Conservation (phyloP, 2,329 filamentous ascomycete genomes). For the Helminthosporium solani region DNA sequence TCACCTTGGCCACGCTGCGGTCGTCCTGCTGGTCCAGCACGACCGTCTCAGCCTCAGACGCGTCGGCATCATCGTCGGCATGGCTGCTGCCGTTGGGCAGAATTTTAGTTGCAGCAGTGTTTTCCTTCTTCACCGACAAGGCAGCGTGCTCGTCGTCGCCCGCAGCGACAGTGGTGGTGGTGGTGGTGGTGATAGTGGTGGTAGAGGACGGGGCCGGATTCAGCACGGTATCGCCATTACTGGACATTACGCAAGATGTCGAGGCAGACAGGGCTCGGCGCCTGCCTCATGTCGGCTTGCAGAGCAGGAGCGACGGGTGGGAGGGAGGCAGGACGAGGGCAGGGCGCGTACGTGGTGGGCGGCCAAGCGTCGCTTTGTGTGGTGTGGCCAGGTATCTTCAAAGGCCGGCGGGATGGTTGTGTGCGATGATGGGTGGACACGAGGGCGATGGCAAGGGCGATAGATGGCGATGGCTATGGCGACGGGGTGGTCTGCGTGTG, state of each 20-base stretch:
- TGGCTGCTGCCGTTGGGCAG: slow-evolving; percentile 29
- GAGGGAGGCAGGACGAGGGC: slow-evolving; percentile 19
- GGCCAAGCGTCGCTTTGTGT: too few species aligned
- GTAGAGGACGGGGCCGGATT: slow-evolving; percentile 25
- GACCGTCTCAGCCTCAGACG: slow-evolving; percentile 54
- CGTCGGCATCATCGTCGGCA: slow-evolving; percentile 41
- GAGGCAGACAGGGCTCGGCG: slow-evolving; percentile 38
- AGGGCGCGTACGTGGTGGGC: not conserved
- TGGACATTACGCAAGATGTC: slow-evolving; percentile 41
- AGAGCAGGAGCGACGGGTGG: not conserved
- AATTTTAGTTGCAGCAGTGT: slow-evolving; percentile 3
- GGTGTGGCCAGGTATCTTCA: slow-evolving; percentile 1
- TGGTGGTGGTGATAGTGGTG: slow-evolving; percentile 1
- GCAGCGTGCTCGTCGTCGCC: slow-evolving; percentile 21
- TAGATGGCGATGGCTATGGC: not conserved
- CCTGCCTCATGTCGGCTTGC: slow-evolving; percentile 42
- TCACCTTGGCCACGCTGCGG: slow-evolving; percentile 39
- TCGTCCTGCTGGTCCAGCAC: slow-evolving; percentile 47
- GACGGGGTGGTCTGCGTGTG: not conserved
- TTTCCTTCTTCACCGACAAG: slow-evolving; percentile 22
- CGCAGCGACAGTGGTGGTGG: slow-evolving; percentile 7
- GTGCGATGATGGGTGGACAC: not conserved
- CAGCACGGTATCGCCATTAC: slow-evolving; percentile 40
- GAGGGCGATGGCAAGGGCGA: not conserved
- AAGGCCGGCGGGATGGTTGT: slow-evolving; percentile 6